Conservation (phyloP, 1,284 basidiomycete genomes). For the Ceraceosorus guamensis region DNA sequence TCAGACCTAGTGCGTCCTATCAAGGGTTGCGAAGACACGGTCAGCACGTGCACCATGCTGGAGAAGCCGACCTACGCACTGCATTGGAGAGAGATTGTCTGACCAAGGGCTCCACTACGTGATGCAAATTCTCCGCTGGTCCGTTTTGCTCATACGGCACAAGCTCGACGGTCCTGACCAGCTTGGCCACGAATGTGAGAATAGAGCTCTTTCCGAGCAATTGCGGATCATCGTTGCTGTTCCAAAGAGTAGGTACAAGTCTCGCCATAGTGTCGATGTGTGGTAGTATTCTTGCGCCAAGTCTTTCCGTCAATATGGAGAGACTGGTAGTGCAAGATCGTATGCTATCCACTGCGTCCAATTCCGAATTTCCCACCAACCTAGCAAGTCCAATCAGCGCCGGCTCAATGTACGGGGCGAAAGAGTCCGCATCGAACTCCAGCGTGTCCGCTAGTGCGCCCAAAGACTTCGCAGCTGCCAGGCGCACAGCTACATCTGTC, state of each 20-base stretch:
- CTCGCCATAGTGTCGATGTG: slow-evolving; percentile 28
- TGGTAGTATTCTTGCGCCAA: slow-evolving; percentile 36
- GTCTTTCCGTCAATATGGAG: slow-evolving; percentile 40
- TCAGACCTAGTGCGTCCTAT: slow-evolving; percentile 20
- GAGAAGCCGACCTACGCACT: slow-evolving; percentile 10
- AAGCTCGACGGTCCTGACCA: slow-evolving; percentile 35
- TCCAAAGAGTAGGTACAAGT: slow-evolving; percentile 42
- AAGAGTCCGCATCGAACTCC: slow-evolving; percentile 41
- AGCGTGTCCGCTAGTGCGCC: slow-evolving; percentile 39
- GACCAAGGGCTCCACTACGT: slow-evolving; percentile 36
- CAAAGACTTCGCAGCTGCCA: slow-evolving; percentile 37
- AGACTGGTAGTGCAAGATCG: slow-evolving; percentile 39
- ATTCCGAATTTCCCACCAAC: slow-evolving; percentile 27
- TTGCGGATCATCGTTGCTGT: slow-evolving; percentile 30
- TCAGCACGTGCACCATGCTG: neutral
- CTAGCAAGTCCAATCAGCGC: slow-evolving; percentile 30
- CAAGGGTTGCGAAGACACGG: slow-evolving; percentile 4
- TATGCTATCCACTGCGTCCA: slow-evolving; percentile 41
- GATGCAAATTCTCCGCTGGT: slow-evolving; percentile 28
- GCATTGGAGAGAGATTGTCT: slow-evolving; percentile 21
- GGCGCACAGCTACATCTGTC: slow-evolving; percentile 38
- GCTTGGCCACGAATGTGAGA: slow-evolving; percentile 39
- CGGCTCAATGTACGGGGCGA: slow-evolving; percentile 33
- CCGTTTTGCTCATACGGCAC: slow-evolving; percentile 15
- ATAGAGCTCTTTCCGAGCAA: slow-evolving; percentile 38